Evolutionary conservation across 768 basidiomycete species (phyloP), one percentile per base, ranked within the genome.

Genomic region (Mycena amicta): DNA sequence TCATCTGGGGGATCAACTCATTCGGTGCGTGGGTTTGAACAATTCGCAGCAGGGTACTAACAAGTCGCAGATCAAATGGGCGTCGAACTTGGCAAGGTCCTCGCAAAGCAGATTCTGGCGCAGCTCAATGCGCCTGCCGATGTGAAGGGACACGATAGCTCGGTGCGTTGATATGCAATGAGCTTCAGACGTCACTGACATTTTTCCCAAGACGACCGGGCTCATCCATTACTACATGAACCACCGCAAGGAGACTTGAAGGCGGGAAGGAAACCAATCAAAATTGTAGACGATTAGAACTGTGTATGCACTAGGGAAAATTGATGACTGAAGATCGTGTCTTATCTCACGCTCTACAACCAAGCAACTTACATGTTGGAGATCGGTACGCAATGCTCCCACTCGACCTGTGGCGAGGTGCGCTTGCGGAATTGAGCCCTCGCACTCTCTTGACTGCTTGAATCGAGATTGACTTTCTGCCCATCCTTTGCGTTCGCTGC

Each of bases 21-120:
- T 98, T 93, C 72, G 95, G 93, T 93, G 53, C 30, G 83, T 72
- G n/a, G 5, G 25, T 28, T 29, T 30, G 16, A 22, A n/a, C 23
- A 28, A n/a, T 50, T 28, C 30, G 20, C n/a, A n/a, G n/a, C n/a
- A 49, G n/a, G 11, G 25, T 23, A 11, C 49, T 20, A 58, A 16
- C 67, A 93, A n/a, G n/a, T n/a, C n/a, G n/a, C n/a, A n/a, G 93
- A 98, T 74, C 97, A 98, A 87, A 97, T 98, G 95, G 97, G 97
- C 72, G 96, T 98, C 64, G 96, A 98, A 74, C 89, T 98, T 54
- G 95, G 95, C 56, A 98, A 98, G 73, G 92, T 95, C 4, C 85
- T 99, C 43, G 97, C 97, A 1, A 98, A 98, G 86, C 90, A 89
- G 67, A 98, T 99, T 67, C 82, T 98, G 51, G 82, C 86, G 2